These are phyloP conservation scores for Ostreobium quekettii DNA, from an alignment of 139 green algal species.

Conservation along the genomic window DNA sequence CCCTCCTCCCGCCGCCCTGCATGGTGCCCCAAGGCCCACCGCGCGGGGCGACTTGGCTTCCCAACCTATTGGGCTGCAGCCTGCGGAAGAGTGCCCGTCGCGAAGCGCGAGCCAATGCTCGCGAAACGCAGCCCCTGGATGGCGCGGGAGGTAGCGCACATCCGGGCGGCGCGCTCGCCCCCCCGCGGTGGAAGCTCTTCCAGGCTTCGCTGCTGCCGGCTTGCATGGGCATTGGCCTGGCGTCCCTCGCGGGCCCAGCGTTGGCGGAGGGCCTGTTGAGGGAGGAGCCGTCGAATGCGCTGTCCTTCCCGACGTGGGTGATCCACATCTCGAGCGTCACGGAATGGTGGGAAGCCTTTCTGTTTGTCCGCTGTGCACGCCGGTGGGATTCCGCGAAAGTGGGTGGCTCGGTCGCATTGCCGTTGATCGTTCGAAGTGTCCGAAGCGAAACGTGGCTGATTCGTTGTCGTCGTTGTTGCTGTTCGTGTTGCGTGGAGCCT, in stretches of 20 bases:
- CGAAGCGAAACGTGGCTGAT: no score
- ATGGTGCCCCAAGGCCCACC: no score
- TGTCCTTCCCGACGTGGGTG: conserved; percentile 95
- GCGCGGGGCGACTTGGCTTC: no score
- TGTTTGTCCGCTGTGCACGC: background rate
- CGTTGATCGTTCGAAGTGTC: no score
- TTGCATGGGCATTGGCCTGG: background rate
- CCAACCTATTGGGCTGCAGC: no score
- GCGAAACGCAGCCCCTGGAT: no score
- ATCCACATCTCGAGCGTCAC: conserved; percentile 83
- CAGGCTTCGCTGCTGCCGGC: background rate
- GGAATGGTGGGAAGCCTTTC: conserved; percentile 40
- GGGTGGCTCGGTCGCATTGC: background rate
- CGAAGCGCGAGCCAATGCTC: no score
- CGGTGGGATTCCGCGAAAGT: background rate
- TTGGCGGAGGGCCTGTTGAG: conserved; percentile 13
- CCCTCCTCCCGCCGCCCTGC: no score
- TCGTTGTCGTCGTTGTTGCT: no score
- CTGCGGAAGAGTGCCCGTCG: no score
- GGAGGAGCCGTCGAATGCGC: conserved; percentile 83
- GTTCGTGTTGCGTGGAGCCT: no score
- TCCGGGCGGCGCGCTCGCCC: background rate
- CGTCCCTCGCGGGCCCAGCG: background rate
- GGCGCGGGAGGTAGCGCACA: no score
- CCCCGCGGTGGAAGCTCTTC: background rate